Evolutionary conservation across 179 eudicot genomes (phyloP), one percentile per base, ranked within the genome.

Genomic region (Carnegiea gigantea): DNA sequence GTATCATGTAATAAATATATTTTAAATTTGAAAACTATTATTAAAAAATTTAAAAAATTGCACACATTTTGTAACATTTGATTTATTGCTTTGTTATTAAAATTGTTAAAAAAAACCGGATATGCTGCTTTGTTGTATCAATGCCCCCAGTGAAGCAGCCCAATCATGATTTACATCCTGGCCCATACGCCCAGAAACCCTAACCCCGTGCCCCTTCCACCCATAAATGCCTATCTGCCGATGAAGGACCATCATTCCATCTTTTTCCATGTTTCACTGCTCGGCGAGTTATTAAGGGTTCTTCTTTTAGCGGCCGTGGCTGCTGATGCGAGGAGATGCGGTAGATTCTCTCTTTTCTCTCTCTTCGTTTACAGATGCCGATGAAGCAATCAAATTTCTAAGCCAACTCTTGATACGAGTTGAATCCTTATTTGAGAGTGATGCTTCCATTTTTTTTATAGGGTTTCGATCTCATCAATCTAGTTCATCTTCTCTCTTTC

Each of bases 351-450:
- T 60, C 65, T 18, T 23, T 9, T 62, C 8, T n/a, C 30, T 23
- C 10, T 62, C 11, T 23, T 23, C 28, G 30, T 62, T 24, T n/a
- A 8, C 28, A 23, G 82, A 79, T 79, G 21, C 74, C 71, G 85
- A 79, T 75, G 85, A 83, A 53, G 68, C 78, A 62, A 79, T 15
- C 43, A 38, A 53, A 79, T 9, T 51, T 17, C 76, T 83, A 83
- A 83, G 79, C 85, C 82, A 83, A 79, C 85, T 75, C 85, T 83
- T 83, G 77, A 76, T 80, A 83, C 30, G 83, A 80, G 30, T 83
- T 62, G 24, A 46, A 33, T 49, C 26, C 6, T 80, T 72, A 0
- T n/a, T 57, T 77, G 62, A 79, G 62, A 23, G 36, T 79, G 86
- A 79, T 9, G 80, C 76, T 38, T 60, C 24, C 24, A 21, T 9